Base-by-base conservation (phyloP, 164 flowering plant genomes). In the Chimonanthus praecox region DNA sequence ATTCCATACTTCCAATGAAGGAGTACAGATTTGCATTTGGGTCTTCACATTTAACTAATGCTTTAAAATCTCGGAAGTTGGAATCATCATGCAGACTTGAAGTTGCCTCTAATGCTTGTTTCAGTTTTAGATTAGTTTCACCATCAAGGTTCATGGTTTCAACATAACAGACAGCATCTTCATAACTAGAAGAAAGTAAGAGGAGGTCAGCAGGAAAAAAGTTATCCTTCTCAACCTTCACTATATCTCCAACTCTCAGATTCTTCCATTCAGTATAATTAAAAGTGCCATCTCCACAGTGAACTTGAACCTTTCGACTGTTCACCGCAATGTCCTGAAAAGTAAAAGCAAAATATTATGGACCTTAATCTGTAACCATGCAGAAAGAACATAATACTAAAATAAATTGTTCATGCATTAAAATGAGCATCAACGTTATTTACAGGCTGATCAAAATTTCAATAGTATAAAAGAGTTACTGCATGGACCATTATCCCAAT, bases 71-170 rank as follows among this genome's bases (percentile, higher is more conserved):
- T 64, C 72, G 72, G 78, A 88, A 90, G 76, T 78, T 71, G 7
- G 74, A 74, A 64, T 90, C 90, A 4, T 89, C 89, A 13, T 83
- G 83, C 58, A 88, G 71, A 3, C 76, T 75, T 58, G 84, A 80
- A 60, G 93, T 92, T 46, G 70, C 86, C 20, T 90, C 92, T 51
- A 88, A 73, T 48, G 88, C 85, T 79, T 89, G 90, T 75, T 92
- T 92, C 10, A 92, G 78, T 77, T 92, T 92, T 84, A 92, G 79
- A 77, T 92, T 90, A 66, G 94, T 90, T 77, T 92, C 97, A 21
- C 97, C 97, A 72, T 92, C 97, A 60, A 92, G 88, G 74, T 92
- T 92, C 77, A 79, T 92, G 71, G 97, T 92, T 82, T 92, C 97
- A 11, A 92, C 97, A 77, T 92, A 92, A 84, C 97, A 92, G 61